Percentiles rank a stretch among this genome's conserved stretches.
phyloP scores from a whole-genome alignment of 495 filamentous ascomycete species.

The Cladorrhinum samala region DNA sequence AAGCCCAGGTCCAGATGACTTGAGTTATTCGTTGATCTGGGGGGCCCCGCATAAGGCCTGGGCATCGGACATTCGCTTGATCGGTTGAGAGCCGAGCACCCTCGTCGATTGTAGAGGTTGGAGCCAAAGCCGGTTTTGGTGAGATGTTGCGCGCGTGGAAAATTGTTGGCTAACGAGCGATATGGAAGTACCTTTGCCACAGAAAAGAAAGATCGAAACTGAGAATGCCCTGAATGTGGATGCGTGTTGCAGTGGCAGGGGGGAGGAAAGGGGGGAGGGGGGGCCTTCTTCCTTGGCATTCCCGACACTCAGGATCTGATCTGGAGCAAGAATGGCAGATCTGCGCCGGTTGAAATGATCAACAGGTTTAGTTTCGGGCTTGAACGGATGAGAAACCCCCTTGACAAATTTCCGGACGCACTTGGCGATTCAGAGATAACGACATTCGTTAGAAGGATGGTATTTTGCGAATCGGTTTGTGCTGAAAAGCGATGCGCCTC shows the following conservation, averaged over 20 bases:
- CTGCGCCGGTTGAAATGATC: neutral
- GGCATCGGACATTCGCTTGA: neutral
- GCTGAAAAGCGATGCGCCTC: constrained; percentile 1
- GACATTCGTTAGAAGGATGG: neutral
- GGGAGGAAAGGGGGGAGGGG: neutral
- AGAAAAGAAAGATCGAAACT: too few species aligned
- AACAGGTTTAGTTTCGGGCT: neutral
- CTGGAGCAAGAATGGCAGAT: neutral
- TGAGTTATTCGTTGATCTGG: neutral
- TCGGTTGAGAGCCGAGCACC: neutral
- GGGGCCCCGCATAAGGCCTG: neutral
- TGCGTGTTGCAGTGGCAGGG: neutral
- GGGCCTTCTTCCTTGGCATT: neutral
- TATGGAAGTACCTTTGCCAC: too few species aligned
- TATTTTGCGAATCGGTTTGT: neutral
- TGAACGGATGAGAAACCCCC: neutral
- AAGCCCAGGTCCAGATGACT: neutral
- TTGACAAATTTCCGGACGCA: neutral
- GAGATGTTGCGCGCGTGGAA: too few species aligned
- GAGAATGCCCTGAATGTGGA: too few species aligned
- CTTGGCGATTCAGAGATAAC: constrained; percentile 1
- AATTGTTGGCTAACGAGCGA: too few species aligned
- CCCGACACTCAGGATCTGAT: neutral
- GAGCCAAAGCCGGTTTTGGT: neutral
- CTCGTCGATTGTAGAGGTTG: neutral